Percentiles rank a stretch among this genome's conserved stretches.
Evolutionary conservation across 768 basidiomycete species (phyloP).

Genomic region (Termitomyces sp.): DNA sequence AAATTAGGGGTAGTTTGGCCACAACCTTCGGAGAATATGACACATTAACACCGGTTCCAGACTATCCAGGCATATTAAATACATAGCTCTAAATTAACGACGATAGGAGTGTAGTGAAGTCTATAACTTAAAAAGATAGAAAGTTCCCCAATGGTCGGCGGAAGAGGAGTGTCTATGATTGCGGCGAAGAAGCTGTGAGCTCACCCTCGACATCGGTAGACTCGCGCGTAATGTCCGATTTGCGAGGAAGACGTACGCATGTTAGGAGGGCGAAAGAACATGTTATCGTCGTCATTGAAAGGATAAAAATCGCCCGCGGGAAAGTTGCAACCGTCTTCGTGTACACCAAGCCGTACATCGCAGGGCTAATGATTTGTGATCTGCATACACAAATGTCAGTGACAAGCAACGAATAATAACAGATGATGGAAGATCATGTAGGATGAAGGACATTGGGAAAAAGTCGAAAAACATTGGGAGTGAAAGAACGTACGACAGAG

Average conservation of each 20-base stretch:
- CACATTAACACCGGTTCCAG: too few relatives aligned
- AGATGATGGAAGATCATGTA: neutral
- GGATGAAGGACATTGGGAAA: neutral
- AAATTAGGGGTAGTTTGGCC: neutral
- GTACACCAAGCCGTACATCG: slow-evolving; percentile 69
- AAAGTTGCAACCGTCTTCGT: slow-evolving; percentile 64
- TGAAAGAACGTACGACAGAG: slow-evolving; percentile 44
- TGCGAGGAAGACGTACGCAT: slow-evolving; percentile 38
- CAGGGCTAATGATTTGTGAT: slow-evolving; percentile 64
- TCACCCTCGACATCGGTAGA: neutral
- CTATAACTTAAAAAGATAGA: neutral
- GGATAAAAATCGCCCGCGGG: slow-evolving; percentile 65
- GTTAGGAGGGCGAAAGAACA: slow-evolving; percentile 40
- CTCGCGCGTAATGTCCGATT: neutral
- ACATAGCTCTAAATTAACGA: neutral
- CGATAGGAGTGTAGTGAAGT: neutral
- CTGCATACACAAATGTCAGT: slow-evolving; percentile 26
- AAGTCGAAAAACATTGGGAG: neutral
- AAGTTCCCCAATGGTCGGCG: neutral
- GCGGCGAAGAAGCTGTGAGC: neutral
- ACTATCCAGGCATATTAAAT: neutral
- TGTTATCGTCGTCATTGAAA: slow-evolving; percentile 36
- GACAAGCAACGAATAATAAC: neutral
- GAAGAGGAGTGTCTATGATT: neutral
- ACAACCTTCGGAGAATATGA: neutral